Base-by-base conservation (phyloP, 1,284 basidiomycete genomes). In the Singerocomus rubriflavus region DNA sequence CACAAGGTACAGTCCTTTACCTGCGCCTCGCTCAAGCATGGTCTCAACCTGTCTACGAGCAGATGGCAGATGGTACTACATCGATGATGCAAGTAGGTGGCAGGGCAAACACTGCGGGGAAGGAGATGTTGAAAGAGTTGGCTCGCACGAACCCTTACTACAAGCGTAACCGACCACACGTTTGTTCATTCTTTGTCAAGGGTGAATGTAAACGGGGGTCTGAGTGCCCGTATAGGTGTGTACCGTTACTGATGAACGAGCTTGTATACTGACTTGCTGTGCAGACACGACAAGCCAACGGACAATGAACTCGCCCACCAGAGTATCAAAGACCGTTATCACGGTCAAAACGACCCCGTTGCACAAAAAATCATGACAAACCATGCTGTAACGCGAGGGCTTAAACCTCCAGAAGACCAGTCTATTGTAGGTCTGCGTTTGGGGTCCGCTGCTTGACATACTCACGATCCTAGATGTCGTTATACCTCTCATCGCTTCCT, bases 121-220 rank as follows among this genome's bases (percentile, higher is more conserved):
- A 95, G 69, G 96, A 99, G 58, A 91, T 99, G 85, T 73, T 99
- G 56, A 96, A 97, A 71, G 85, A 92, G 58, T 75, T 99, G 14
- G 94, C 96, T 12, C 81, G 93, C 57, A 91, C 90, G 30, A 94
- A 98, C 62, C 94, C 96, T 0, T 92, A 93, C 65, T 99, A 98
- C 76, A 98, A 98, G 71, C 85, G 94, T 46, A 98, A 99, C 71
- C 76, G 91, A 50, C 92, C 96, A 42, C 91, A 98, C 59, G 69
- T 97, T 9, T 99, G 97, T 68, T 93, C 92, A 1, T 98, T 99
- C 77, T 99, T 88, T 65, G 88, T 82, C 37, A 98, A 98, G 71
- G 97, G 97, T 0, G 89, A 93, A 52, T 99, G 97, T 67, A 93
- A 80, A 36, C 81, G 97, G 35, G 97, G 97, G 6, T 74, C 77